These are phyloP conservation scores for Cyclotella distinguenda DNA, from an alignment of 108 stramenopile species.

Conservation along the genomic window DNA sequence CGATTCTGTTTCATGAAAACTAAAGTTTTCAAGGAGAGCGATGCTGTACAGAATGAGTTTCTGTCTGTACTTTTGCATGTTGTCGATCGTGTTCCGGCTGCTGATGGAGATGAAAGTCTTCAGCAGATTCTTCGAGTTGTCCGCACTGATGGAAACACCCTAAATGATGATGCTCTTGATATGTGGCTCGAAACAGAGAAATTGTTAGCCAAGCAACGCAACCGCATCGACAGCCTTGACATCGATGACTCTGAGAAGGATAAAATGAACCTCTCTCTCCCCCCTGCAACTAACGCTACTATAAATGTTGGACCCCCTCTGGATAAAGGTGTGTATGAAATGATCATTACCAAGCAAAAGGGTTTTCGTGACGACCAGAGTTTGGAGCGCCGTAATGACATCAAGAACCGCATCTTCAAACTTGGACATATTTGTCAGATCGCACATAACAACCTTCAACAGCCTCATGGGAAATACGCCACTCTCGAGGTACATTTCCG, in stretches of 20 bases:
- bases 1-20: slow-evolving; percentile 88
- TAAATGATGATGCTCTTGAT: slow-evolving; percentile 69
- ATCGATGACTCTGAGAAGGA: slow-evolving; percentile 76
- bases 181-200: slow-evolving; percentile 84
- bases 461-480: slow-evolving; percentile 84
- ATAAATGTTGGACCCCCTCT: slow-evolving; percentile 66
- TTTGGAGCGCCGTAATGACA: slow-evolving; percentile 78
- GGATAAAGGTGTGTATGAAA: slow-evolving; percentile 90
- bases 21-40: slow-evolving; percentile 78
- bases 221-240: slow-evolving; percentile 64
- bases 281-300: slow-evolving; percentile 49
- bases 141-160: slow-evolving; percentile 54
- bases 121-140: slow-evolving; percentile 74
- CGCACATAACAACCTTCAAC: slow-evolving; percentile 91
- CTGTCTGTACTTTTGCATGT: slow-evolving; percentile 84
- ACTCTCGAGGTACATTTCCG: slow-evolving; percentile 82
- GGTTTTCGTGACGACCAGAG: slow-evolving; percentile 79
- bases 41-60: slow-evolving; percentile 87
- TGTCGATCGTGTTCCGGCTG: slow-evolving; percentile 76
- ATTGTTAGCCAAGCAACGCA: slow-evolving; percentile 55
- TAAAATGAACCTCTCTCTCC: slow-evolving; percentile 61
- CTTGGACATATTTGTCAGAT: slow-evolving; percentile 85
- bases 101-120: slow-evolving; percentile 77
- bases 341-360: slow-evolving; percentile 86
- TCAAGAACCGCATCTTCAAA: slow-evolving; percentile 85